Evolutionary conservation across 2,329 filamentous ascomycete species (phyloP).

Genomic region (Claviceps lovelessii): DNA sequence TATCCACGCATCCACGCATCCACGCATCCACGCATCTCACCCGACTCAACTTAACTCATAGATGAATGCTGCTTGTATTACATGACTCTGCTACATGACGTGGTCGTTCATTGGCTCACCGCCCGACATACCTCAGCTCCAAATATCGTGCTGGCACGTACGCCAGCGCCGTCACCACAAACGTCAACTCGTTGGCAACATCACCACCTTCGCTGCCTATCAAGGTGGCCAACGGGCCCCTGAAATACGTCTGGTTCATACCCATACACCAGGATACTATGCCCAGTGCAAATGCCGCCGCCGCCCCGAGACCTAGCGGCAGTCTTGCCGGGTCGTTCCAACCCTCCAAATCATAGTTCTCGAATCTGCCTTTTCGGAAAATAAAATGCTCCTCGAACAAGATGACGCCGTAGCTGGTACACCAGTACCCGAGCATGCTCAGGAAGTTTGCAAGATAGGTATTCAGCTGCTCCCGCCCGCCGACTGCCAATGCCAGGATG

Average conservation of each 20-base stretch:
- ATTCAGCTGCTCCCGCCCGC: constrained; percentile 25
- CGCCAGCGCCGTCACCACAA: constrained; percentile 28
- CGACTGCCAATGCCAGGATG: constrained; percentile 27
- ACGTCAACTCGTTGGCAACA: constrained; percentile 27
- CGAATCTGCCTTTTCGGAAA: constrained; percentile 26
- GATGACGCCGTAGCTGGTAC: constrained; percentile 26
- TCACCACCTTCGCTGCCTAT: constrained; percentile 48
- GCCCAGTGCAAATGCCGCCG: constrained; percentile 27
- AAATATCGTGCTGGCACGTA: constrained; percentile 28
- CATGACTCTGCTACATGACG: background rate
- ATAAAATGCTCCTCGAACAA: constrained; percentile 28
- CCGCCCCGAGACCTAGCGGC: constrained; percentile 27
- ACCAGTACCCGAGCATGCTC: constrained; percentile 31
- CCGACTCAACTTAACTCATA: background rate
- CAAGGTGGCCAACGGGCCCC: constrained; percentile 36
- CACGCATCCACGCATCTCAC: background rate
- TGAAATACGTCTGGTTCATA: constrained; percentile 43
- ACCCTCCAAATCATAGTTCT: constrained; percentile 26
- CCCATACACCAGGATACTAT: constrained; percentile 35
- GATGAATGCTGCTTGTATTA: background rate
- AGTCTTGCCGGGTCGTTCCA: constrained; percentile 30
- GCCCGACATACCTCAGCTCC: constrained; percentile 19
- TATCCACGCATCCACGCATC: no score
- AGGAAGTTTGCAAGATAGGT: constrained; percentile 30
- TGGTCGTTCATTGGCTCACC: constrained; percentile 3